Evolutionary conservation across 2,329 filamentous ascomycete species (phyloP).

Genomic region (Aspergillus sp.): DNA sequence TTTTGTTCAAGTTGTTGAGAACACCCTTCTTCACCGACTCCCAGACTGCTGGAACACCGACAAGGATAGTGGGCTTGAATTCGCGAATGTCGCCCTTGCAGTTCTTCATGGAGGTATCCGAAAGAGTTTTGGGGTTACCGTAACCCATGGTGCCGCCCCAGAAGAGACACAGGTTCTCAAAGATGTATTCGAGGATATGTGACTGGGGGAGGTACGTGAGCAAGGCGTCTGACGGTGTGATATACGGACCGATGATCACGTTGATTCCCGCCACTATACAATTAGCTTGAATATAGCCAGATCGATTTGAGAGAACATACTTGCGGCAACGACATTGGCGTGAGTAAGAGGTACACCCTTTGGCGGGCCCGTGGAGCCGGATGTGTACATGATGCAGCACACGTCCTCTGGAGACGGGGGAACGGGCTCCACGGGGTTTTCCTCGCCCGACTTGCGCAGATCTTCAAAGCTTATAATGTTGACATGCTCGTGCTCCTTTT

Average conservation of each 20-base stretch:
- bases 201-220: slow-evolving; percentile 92
- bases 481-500: slow-evolving; percentile 57
- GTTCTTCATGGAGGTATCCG: slow-evolving; percentile 83
- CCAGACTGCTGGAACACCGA: slow-evolving; percentile 96
- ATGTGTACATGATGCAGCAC: slow-evolving; percentile 83
- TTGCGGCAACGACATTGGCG: slow-evolving; percentile 75
- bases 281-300: slow-evolving; percentile 13
- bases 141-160: slow-evolving; percentile 94
- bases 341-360: slow-evolving; percentile 89
- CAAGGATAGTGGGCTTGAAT: slow-evolving; percentile 84
- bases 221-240: slow-evolving; percentile 77
- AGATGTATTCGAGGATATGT: slow-evolving; percentile 94
- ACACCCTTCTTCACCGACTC: slow-evolving; percentile 97
- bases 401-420: slow-evolving; percentile 76
- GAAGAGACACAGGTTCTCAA: slow-evolving; percentile 88
- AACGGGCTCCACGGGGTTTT: slow-evolving; percentile 71
- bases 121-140: slow-evolving; percentile 85
- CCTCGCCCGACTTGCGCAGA: slow-evolving; percentile 59
- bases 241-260: slow-evolving; percentile 74
- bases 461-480: slow-evolving; percentile 62
- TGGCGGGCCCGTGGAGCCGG: slow-evolving; percentile 83
- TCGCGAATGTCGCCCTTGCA: slow-evolving; percentile 94
- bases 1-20: slow-evolving; percentile 73
- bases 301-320: slow-evolving; percentile 52
- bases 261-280: slow-evolving; percentile 75